Base-by-base conservation (phyloP, 768 basidiomycete species). In the Phlegmacium glaucopus region DNA sequence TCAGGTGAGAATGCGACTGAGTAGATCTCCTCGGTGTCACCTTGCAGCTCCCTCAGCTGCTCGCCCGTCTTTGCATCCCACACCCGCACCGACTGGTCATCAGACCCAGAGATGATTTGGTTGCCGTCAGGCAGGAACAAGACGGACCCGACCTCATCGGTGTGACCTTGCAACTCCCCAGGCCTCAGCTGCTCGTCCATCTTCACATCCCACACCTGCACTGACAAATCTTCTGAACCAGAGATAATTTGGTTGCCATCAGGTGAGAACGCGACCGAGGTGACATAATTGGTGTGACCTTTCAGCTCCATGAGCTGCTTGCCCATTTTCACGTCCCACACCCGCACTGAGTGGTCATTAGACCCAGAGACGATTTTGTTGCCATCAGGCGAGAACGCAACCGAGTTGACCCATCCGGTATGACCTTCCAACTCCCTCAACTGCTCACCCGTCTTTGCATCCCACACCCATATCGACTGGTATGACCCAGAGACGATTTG, bases 391-490 rank as follows among this genome's bases (percentile, higher is more conserved):
- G 38, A 39, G 15, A 39, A 39, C 15, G 38, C 15, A 10, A 39
- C 38, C 10, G 38, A 39, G 2, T 1, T 39, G 38, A 39, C 38
- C 22, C 15, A 3, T 9, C 4, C 38, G 10, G 22, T 39, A 16
- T 39, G 38, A 16, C 41, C 53, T 38, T 46, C 9, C 4, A 49
- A 15, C 8, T 42, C 15, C 9, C 9, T n/a, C 8, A 46, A 22
- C 39, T 26, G 35, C 16, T 27, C 39, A 5, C 45, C 50, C 3
- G 42, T 45, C n/a, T 32, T 4, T 9, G 39, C 45, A 43, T 50
- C 39, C 56, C 56, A 54, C 10, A 57, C 28, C 7, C 48, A 26
- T 10, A 54, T 36, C 4, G 42, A 44, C 1, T 22, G 1, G 34
- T 45, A 43, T 1, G 9, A 45, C 12, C 44, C 35, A 10, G 42